A percentile compares a stretch with the other conserved stretches of the same genome.
phyloP scores from a whole-genome alignment of 2,329 filamentous ascomycete genomes.

The Cordyceps militaris region DNA sequence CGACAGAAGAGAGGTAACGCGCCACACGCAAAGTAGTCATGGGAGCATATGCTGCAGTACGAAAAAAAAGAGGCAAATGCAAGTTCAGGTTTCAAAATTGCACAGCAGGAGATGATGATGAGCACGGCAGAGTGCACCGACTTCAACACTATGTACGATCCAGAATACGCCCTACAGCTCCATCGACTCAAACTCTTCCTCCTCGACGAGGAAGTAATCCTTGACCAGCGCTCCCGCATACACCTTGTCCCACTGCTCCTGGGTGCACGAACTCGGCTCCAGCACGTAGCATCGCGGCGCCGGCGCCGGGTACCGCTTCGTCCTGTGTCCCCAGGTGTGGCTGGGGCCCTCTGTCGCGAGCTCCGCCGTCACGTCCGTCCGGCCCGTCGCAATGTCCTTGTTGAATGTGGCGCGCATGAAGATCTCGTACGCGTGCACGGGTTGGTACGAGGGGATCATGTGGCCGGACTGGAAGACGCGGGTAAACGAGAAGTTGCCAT shows the following conservation, averaged over 20 bases:
- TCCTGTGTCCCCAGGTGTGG: slow-evolving; percentile 52
- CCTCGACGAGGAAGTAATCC: slow-evolving; percentile 26
- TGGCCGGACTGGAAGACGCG: slow-evolving; percentile 61
- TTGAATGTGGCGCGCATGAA: slow-evolving; percentile 53
- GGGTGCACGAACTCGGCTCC: slow-evolving; percentile 47
- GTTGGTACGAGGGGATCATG: slow-evolving; percentile 53
- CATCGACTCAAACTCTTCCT: neutral
- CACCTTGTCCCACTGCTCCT: slow-evolving; percentile 46
- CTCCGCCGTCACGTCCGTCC: slow-evolving; percentile 39
- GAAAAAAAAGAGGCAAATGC: neutral
- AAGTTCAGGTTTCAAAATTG: neutral
- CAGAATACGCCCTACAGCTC: slow-evolving; percentile 8
- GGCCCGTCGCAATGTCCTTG: slow-evolving; percentile 47
- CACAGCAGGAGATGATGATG: neutral
- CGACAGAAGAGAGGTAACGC: no score
- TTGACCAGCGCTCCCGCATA: slow-evolving; percentile 43
- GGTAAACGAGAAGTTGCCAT: slow-evolving; percentile 63
- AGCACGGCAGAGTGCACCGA: neutral
- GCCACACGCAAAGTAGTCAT: neutral
- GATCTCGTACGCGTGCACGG: slow-evolving; percentile 47
- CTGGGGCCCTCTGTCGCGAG: slow-evolving; percentile 47
- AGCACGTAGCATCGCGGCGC: slow-evolving; percentile 53
- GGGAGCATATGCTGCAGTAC: neutral
- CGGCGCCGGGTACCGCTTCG: slow-evolving; percentile 39
- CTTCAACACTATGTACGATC: neutral